Conservation (phyloP, 169 alveolate species). For the Plasmodium inui region DNA sequence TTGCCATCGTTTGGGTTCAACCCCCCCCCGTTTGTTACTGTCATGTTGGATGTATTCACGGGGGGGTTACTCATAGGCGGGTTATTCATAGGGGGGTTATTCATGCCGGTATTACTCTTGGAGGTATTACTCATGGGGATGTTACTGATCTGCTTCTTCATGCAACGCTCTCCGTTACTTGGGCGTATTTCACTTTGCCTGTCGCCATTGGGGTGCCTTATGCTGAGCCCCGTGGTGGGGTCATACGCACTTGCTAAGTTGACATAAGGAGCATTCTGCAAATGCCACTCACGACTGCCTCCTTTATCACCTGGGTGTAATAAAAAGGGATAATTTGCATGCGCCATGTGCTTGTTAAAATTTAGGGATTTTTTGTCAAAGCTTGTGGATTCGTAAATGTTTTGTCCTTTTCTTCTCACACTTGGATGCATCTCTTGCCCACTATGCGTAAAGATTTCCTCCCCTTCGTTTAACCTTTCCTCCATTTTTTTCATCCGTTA, state of each 20-base stretch:
- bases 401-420: not conserved
- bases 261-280: not conserved
- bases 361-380: not conserved
- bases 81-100: too few species aligned
- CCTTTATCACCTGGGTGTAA: not conserved
- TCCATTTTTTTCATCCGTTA: not conserved
- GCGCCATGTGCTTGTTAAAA: not conserved
- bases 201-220: not conserved
- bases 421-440: not conserved
- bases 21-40: not conserved
- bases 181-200: not conserved
- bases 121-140: too few species aligned
- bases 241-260: not conserved
- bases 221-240: not conserved
- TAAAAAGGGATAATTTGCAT: not conserved
- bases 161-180: not conserved
- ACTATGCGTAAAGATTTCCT: not conserved
- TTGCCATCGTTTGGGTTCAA: not conserved
- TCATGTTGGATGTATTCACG: not conserved
- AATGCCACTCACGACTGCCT: not conserved
- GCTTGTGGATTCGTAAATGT: not conserved
- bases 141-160: not conserved
- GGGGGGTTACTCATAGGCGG: not conserved
- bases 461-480: not conserved
- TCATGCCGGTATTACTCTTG: too few species aligned